Percentiles rank a stretch among this genome's conserved stretches.
These are phyloP conservation scores for Trichosporon ovoides DNA, from an alignment of 1,284 basidiomycete genomes.

Conservation along the genomic window DNA sequence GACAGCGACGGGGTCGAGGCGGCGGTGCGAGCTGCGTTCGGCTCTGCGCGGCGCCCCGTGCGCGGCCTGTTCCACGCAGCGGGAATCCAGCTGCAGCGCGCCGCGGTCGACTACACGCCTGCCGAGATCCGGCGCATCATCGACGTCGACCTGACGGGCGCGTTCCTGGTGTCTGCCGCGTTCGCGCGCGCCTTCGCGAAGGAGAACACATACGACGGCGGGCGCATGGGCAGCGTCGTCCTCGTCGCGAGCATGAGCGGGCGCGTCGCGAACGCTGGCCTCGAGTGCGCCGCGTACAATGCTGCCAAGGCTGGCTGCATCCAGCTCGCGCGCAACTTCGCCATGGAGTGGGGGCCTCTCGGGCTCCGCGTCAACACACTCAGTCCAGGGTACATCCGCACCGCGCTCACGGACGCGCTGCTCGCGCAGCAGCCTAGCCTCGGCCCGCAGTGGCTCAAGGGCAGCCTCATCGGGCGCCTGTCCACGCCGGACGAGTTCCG, in stretches of 20 bases:
- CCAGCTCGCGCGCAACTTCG: constrained; percentile 77
- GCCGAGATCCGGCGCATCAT: constrained; percentile 66
- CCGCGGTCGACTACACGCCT: constrained; percentile 64
- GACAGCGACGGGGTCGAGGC: constrained; percentile 59
- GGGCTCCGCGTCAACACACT: constrained; percentile 58
- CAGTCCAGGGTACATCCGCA: constrained; percentile 54
- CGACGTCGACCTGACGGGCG: constrained; percentile 69
- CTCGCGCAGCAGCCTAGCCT: constrained; percentile 21
- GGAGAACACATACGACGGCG: constrained; percentile 49
- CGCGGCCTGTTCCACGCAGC: constrained; percentile 61
- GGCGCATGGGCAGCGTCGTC: constrained; percentile 57
- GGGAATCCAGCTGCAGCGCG: constrained; percentile 60
- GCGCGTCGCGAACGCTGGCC: constrained; percentile 66
- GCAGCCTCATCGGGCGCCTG: constrained; percentile 16
- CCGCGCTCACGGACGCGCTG: constrained; percentile 37
- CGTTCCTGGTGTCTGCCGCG: constrained; percentile 70
- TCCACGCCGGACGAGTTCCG: constrained; percentile 22
- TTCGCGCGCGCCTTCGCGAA: constrained; percentile 68
- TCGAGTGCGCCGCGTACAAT: constrained; percentile 45
- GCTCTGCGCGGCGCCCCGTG: constrained; percentile 55
- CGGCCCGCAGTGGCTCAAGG: constrained; percentile 20
- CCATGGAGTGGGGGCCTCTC: constrained; percentile 68
- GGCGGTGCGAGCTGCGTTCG: constrained; percentile 58
- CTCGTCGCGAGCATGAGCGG: constrained; percentile 81
- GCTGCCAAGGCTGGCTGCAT: constrained; percentile 73